Evolutionary conservation across 2,329 filamentous ascomycete genomes (phyloP), one percentile per base, ranked within the genome.

Genomic region (Aureobasidium sp.): DNA sequence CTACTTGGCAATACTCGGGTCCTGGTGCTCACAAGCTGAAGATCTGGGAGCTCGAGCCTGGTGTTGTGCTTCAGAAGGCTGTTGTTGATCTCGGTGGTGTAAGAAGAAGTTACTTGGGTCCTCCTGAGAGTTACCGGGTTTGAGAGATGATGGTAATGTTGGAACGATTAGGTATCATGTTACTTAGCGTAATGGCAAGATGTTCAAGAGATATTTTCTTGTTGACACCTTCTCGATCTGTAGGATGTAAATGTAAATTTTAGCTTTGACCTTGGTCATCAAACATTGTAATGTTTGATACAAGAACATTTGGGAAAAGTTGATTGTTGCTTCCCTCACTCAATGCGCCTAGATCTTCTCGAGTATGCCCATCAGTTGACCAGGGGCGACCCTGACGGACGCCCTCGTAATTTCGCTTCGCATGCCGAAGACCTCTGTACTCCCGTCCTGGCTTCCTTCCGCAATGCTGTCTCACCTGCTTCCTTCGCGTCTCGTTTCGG

Each of bases 41-140:
- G 63, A 51, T 79, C 17, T 78, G 76, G 76, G 67, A 75, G 8
- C 69, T 78, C 15, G 76, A 78, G 69, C 73, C 75, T 6, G 75
- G 74, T 59, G 71, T 79, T 9, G 73, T 78, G 65, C 64, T 76
- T 53, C 63, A 72, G 67, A 73, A 70, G 55, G 62, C 70, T 57
- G 69, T 71, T 57, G 61, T 73, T 9, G 65, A 73, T 61, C 61
- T 72, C 31, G 71, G 71, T 29, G 70, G 70, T 21, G 66, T 73
- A 15, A 67, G 66, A 61, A 62, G 64, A 35, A 71, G 69, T 57
- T 74, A 73, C 61, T 50, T 73, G 43, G 71, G 71, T 2, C 71
- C 71, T 61, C 70, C 71, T 25, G 70, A 73, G 65, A 72, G 70
- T 33, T 63, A 63, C 42, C 67, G 65, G 38, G 67, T 69, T 29